phyloP scores from a whole-genome alignment of 352 stramenopile species.

The Phytophthora pini region DNA sequence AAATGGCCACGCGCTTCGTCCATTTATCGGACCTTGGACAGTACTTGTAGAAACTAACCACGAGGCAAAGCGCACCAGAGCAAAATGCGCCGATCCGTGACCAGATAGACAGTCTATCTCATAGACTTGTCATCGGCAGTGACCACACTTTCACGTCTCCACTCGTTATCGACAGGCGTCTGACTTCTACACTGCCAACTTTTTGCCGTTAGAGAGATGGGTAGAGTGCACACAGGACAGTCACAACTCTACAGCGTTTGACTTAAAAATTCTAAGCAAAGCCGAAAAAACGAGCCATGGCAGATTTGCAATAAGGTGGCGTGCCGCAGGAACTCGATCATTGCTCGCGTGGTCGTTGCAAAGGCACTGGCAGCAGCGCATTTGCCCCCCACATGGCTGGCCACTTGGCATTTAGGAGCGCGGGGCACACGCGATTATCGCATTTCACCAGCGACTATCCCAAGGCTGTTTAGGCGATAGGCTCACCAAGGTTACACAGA shows the following conservation, averaged over 20 bases:
- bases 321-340: slow-evolving; percentile 12
- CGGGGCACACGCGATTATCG: slow-evolving; percentile 36
- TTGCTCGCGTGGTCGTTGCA: slow-evolving; percentile 23
- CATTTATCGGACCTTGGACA: too few relatives aligned
- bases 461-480: background rate
- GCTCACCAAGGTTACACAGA: slow-evolving; percentile 6
- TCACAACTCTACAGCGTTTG: slow-evolving; percentile 16
- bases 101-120: background rate
- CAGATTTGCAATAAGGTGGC: slow-evolving; percentile 18
- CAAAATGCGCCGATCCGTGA: slow-evolving; percentile 8
- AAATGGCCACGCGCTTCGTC: too few relatives aligned
- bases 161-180: background rate
- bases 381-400: slow-evolving; percentile 1
- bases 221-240: background rate
- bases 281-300: background rate
- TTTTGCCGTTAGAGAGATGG: slow-evolving; percentile 31
- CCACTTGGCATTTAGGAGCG: slow-evolving; percentile 32
- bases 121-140: background rate
- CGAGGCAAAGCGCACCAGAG: slow-evolving; percentile 18
- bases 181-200: slow-evolving; percentile 23
- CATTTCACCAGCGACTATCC: slow-evolving; percentile 30
- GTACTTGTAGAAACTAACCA: too few relatives aligned
- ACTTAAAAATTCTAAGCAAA: slow-evolving; percentile 11
- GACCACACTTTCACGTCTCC: slow-evolving; percentile 9
- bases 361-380: background rate